Percentiles rank a stretch among this genome's conserved stretches.
Evolutionary conservation across 495 filamentous ascomycete species (phyloP).

Genomic region (Filosporella fistucella): DNA sequence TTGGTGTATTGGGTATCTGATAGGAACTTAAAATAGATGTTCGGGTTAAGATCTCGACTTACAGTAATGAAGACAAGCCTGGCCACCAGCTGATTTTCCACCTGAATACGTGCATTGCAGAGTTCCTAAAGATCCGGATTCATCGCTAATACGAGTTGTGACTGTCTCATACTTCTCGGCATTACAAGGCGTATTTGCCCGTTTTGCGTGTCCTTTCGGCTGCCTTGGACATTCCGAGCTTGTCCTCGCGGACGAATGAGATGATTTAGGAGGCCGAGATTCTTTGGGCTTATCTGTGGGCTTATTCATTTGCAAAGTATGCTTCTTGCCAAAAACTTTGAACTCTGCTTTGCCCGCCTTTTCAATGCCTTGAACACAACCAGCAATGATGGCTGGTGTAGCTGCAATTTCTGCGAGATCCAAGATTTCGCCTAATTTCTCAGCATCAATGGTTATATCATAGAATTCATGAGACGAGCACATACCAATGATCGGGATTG

Average conservation of each 20-base stretch:
- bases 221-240: neutral
- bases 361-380: conserved; percentile 5
- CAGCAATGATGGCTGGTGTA: neutral
- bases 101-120: neutral
- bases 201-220: neutral
- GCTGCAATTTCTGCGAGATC: conserved; percentile 8
- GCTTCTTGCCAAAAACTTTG: conserved; percentile 9
- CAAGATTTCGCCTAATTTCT: neutral
- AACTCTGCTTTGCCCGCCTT: conserved; percentile 7
- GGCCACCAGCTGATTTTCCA: neutral
- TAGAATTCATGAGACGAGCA: neutral
- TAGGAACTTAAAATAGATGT: too few relatives aligned
- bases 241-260: neutral
- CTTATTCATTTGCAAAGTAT: conserved; percentile 1
- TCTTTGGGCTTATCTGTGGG: neutral
- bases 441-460: too few relatives aligned
- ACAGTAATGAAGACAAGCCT: neutral
- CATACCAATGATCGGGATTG: conserved; percentile 23
- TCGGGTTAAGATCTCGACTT: too few relatives aligned
- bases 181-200: neutral
- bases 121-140: neutral
- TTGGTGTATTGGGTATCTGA: too few relatives aligned
- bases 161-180: neutral
- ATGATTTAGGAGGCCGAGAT: neutral
- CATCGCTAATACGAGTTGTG: neutral